Conservation (phyloP, 441 rosid genomes). For the Melastoma candidum region DNA sequence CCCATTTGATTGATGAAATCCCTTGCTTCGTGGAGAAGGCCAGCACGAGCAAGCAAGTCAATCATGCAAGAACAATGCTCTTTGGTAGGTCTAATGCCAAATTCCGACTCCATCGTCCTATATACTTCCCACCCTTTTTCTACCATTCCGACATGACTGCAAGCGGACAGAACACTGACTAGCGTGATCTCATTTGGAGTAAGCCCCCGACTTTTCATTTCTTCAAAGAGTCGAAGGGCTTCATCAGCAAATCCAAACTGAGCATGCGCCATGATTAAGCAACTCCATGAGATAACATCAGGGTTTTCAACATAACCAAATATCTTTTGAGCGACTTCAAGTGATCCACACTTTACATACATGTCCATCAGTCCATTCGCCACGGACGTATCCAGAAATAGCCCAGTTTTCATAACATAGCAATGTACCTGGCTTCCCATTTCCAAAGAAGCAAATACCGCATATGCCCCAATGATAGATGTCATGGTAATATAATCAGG, state of each 20-base stretch:
- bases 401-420: slow-evolving; percentile 32
- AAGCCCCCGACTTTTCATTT: slow-evolving; percentile 28
- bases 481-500: slow-evolving; percentile 35
- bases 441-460: slow-evolving; percentile 37
- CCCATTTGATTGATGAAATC: slow-evolving; percentile 28
- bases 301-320: slow-evolving; percentile 29
- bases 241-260: slow-evolving; percentile 46
- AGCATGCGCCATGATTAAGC: slow-evolving; percentile 42
- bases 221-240: slow-evolving; percentile 38
- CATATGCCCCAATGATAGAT: slow-evolving; percentile 28
- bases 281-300: slow-evolving; percentile 53
- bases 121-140: slow-evolving; percentile 43
- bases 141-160: slow-evolving; percentile 47
- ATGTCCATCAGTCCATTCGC: slow-evolving; percentile 39
- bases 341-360: slow-evolving; percentile 52
- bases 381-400: slow-evolving; percentile 30
- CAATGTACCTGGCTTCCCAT: slow-evolving; percentile 45
- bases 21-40: slow-evolving; percentile 41
- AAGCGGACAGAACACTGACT: slow-evolving; percentile 43
- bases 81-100: slow-evolving; percentile 29
- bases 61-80: slow-evolving; percentile 47
- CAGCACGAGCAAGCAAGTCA: slow-evolving; percentile 55
- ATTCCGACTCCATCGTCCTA: slow-evolving; percentile 29
- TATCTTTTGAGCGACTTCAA: slow-evolving; percentile 25
- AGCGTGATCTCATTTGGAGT: slow-evolving; percentile 43